Evolutionary conservation across 192 early-diverging fungal genomes (phyloP), one percentile per base, ranked within the genome.

Genomic region (Pilobolus umbonatus): DNA sequence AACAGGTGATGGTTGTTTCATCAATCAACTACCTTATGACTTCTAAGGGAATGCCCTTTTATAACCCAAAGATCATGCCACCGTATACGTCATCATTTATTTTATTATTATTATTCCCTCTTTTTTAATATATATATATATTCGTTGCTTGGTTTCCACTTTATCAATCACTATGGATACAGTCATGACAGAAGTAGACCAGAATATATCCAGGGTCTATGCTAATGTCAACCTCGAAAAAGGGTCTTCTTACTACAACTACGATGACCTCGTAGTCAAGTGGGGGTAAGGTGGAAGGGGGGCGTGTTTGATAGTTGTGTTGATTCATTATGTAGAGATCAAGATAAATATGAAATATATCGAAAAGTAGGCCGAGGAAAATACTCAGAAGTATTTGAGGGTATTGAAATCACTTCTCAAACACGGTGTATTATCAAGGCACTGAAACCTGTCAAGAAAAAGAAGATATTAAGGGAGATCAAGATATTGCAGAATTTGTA

Each of bases 371-470:
- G 96, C 29, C 91, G 96, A 50, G 96, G 96, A 52, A 99, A 99
- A 77, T 99, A 99, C 80, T 95, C 92, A 0, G 96, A 99, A 65
- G 96, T 99, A n/a, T 99, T 99, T 82, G 94, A 97, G 72, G 96
- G 95, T 28, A 79, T 91, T 64, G 92, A 95, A 72, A 76, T 94
- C 24, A 76, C 77, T 45, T 93, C 87, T 72, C 71, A 83, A 39
- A 72, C 81, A 54, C 83, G 92, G 60, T 96, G 95, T 72, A 91
- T 95, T 58, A 97, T 99, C 81, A 99, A 99, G 77, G 96, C 96
- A 8, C 76, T 99, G 42, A 99, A 99, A 79, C 96, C 96, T 9
- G 94, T 99, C 62, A 99, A 99, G 78, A 99, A 99, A 84, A 97
- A 96, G 87, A 99, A 99, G 83, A 99, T 99, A 70, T 96, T 96